Conservation (phyloP, 1,139 yeast species). For the Sugiyamaella xylanicola region DNA sequence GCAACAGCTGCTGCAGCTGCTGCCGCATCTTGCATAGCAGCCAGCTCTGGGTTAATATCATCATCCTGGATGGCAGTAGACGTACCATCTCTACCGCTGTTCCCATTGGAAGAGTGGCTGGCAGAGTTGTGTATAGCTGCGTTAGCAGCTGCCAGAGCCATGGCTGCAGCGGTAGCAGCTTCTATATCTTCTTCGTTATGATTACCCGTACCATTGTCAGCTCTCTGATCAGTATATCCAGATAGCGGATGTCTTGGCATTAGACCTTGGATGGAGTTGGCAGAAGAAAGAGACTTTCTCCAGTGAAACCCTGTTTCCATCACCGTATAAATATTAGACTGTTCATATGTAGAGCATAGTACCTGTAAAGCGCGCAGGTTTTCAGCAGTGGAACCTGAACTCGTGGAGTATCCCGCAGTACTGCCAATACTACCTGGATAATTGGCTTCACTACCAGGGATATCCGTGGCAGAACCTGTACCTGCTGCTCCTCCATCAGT, state of each 20-base stretch:
- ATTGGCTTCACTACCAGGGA: not conserved
- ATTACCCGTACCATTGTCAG: not conserved
- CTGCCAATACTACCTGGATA: conserved; percentile 2
- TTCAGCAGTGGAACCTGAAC: conserved; percentile 15
- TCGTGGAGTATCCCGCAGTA: conserved; percentile 5
- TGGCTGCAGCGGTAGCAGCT: conserved; percentile 15
- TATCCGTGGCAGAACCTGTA: conserved; percentile 3
- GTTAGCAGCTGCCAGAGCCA: conserved; percentile 13
- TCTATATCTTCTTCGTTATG: conserved; percentile 1
- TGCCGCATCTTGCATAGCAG: conserved; percentile 9
- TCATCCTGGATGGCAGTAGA: conserved; percentile 4
- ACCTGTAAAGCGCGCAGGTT: conserved; percentile 16
- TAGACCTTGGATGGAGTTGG: conserved; percentile 2
- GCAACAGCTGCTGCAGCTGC: conserved; percentile 8
- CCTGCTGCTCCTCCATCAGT: conserved; percentile 1
- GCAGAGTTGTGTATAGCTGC: not conserved
- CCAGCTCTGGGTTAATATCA: conserved; percentile 10
- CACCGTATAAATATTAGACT: conserved; percentile 14
- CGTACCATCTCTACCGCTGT: not conserved
- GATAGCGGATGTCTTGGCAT: conserved; percentile 11
- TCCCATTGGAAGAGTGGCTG: not conserved
- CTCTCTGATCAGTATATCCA: not conserved
- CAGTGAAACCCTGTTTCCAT: conserved; percentile 20
- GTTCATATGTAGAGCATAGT: conserved; percentile 17
- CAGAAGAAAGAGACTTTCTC: conserved; percentile 13